These are phyloP conservation scores for Zoysia matrella DNA, from an alignment of 202 grass and related monocot species.

Conservation along the genomic window DNA sequence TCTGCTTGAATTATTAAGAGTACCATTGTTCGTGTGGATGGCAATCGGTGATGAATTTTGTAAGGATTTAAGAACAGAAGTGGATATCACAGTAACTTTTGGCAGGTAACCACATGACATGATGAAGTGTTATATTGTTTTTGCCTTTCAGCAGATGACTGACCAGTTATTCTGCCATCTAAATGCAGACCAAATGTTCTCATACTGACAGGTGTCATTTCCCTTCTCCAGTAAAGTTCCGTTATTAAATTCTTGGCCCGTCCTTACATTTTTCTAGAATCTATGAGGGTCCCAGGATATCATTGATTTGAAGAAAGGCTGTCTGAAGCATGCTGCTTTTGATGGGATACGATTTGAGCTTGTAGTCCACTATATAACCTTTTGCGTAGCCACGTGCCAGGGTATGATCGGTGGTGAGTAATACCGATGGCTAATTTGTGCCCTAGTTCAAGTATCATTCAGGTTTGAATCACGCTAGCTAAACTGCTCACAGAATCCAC, in stretches of 20 bases:
- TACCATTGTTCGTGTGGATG: constrained; percentile 16
- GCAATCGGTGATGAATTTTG: constrained; percentile 27
- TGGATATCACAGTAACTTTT: constrained; percentile 33
- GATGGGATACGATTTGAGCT: constrained; percentile 49
- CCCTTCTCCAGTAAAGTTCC: constrained; percentile 27
- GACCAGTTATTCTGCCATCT: constrained; percentile 16
- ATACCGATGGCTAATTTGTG: constrained; percentile 4
- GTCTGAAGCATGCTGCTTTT: constrained; percentile 46
- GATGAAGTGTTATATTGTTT: constrained; percentile 23
- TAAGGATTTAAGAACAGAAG: constrained; percentile 36
- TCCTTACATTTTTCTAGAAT: constrained; percentile 32
- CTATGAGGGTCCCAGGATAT: constrained; percentile 40
- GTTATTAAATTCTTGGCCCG: background rate
- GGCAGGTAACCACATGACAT: constrained; percentile 31
- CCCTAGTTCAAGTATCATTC: background rate
- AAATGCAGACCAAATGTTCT: constrained; percentile 41
- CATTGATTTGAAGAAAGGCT: constrained; percentile 55
- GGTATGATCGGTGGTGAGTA: constrained; percentile 22
- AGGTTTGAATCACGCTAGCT: background rate
- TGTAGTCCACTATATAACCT: constrained; percentile 48
- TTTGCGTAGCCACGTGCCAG: constrained; percentile 43
- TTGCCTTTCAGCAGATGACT: constrained; percentile 5
- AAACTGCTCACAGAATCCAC: background rate
- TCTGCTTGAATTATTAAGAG: constrained; percentile 39
- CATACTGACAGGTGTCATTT: constrained; percentile 35